phyloP scores from a whole-genome alignment of 164 flowering plant genomes.

The Echeveria elegans region DNA sequence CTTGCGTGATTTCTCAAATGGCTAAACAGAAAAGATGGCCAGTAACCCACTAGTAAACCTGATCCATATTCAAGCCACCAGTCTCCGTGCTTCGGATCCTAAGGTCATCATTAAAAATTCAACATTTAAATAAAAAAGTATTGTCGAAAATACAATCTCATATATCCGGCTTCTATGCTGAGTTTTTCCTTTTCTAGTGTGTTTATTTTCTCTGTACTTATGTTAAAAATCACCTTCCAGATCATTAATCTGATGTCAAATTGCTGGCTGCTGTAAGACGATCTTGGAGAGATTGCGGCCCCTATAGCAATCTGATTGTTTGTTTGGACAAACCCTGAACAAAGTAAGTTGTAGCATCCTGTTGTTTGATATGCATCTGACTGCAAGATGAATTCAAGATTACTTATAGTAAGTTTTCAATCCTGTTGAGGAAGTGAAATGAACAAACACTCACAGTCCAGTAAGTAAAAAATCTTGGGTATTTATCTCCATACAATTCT shows the following conservation, averaged over 20 bases:
- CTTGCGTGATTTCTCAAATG: conserved; percentile 24
- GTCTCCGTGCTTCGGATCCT: conserved; percentile 23
- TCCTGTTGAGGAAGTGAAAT: not conserved
- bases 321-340: conserved; percentile 97
- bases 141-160: too few relatives aligned
- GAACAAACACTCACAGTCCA: conserved; percentile 7
- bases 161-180: too few relatives aligned
- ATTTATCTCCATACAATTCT: conserved; percentile 10
- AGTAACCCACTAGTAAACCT: conserved; percentile 31
- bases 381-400: conserved; percentile 27
- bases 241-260: conserved; percentile 79
- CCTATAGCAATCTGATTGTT: conserved; percentile 87
- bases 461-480: conserved; percentile 10
- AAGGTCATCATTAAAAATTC: too few relatives aligned
- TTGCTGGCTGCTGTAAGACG: conserved; percentile 55
- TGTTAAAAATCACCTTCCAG: conserved; percentile 73
- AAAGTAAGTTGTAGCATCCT: conserved; percentile 92
- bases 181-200: not conserved
- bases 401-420: not conserved
- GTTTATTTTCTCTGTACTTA: too few relatives aligned
- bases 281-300: conserved; percentile 87
- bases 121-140: too few relatives aligned
- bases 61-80: conserved; percentile 43
- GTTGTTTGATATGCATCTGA: conserved; percentile 96
- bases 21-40: conserved; percentile 33